A percentile compares a stretch with the other conserved stretches of the same genome.
phyloP scores from a whole-genome alignment of 1,139 yeast species.

The Yamadazyma triangularis region DNA sequence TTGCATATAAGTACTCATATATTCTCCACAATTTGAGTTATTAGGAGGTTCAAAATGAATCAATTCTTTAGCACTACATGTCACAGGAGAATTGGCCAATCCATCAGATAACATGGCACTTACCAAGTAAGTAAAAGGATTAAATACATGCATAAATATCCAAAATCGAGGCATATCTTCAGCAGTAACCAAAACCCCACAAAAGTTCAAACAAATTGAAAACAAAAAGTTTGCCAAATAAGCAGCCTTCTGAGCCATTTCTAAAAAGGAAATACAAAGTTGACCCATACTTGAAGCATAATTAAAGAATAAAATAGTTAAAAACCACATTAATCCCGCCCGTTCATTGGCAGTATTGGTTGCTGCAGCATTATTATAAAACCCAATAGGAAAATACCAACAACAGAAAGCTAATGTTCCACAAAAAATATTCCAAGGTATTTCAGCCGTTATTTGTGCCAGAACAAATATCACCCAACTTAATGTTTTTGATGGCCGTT shows the following conservation, averaged over 20 bases:
- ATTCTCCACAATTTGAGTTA: constrained; percentile 30
- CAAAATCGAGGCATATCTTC: constrained; percentile 25
- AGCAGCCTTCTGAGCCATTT: constrained; percentile 37
- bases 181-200: constrained; percentile 28
- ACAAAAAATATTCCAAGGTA: constrained; percentile 67
- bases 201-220: constrained; percentile 27
- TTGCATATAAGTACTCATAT: constrained; percentile 12
- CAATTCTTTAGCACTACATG: constrained; percentile 46
- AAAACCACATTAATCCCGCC: constrained; percentile 44
- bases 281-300: constrained; percentile 38
- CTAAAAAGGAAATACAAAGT: constrained; percentile 33
- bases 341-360: constrained; percentile 20
- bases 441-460: constrained; percentile 66
- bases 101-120: constrained; percentile 49
- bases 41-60: constrained; percentile 39
- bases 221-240: constrained; percentile 24
- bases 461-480: constrained; percentile 35
- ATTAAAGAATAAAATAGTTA: constrained; percentile 33
- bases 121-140: constrained; percentile 37
- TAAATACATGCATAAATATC: constrained; percentile 32
- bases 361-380: constrained; percentile 49
- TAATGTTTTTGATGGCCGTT: constrained; percentile 27
- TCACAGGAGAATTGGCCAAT: constrained; percentile 46
- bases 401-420: constrained; percentile 67
- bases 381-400: constrained; percentile 82